Evolutionary conservation across 306 rosid genomes (phyloP), one percentile per base, ranked within the genome.

Genomic region (Mimosa bimucronata): DNA sequence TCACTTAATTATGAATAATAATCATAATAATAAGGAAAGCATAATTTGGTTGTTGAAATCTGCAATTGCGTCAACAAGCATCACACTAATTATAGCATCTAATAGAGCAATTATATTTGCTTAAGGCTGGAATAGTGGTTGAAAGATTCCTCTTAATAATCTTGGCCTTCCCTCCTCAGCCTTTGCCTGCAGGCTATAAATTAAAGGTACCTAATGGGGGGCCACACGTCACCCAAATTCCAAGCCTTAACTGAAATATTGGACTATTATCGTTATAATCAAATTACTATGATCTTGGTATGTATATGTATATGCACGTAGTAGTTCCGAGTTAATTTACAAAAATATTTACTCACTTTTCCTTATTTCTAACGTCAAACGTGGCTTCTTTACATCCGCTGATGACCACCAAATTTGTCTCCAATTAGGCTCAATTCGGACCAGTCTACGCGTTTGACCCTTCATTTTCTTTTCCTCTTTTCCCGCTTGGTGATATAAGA

Each of bases 381-480:
- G 90, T 90, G 91, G 87, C 86, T 12, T 80, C 71, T 79, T 82
- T 66, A 37, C 38, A 61, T 84, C 80, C 87, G 62, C 30, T 40
- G 82, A 77, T 69, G 71, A 48, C 80, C 77, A 81, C 83, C 81
- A 83, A 76, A 80, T 74, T 70, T 72, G 68, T 75, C 72, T 74
- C 11, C 46, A 86, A 81, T 85, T 89, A 79, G 88, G 90, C 78
- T 72, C 71, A 62, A 50, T 67, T 41, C 19, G 21, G 69, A 0
- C 71, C 48, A 66, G 46, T 75, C 79, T 73, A 57, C 62, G 2
- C 70, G 73, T 61, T 80, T 85, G 88, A 83, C 87, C 78, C 64
- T 71, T 48, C 60, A 70, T 74, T 71, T 28, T 67, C 14, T 19
- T 46, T 48, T n/a, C 31, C 34, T 2, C 0, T 9, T 50, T 30